Evolutionary conservation across 257 asterid genomes (phyloP).

Genomic region (Misopates orontium): DNA sequence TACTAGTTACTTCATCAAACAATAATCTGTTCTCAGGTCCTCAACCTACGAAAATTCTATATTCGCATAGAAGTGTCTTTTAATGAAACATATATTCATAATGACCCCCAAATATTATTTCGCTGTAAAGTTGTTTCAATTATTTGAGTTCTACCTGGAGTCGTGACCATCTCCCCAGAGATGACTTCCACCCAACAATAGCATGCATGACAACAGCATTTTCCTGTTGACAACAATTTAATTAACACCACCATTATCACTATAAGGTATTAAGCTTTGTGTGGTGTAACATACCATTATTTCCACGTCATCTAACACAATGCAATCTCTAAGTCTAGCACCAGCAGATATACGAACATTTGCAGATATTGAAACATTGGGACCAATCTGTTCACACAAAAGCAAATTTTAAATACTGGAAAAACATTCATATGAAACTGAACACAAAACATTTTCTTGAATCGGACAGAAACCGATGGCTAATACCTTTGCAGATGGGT

Average conservation of each 20-base stretch:
- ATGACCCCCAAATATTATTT: too few relatives aligned
- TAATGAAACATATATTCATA: too few relatives aligned
- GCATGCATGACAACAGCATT: conserved; percentile 77
- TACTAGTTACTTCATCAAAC: too few relatives aligned
- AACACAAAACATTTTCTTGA: background rate
- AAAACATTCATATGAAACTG: background rate
- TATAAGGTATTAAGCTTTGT: background rate
- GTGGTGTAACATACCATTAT: conserved; percentile 51
- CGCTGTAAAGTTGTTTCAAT: background rate
- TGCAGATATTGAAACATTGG: conserved; percentile 78
- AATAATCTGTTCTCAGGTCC: background rate
- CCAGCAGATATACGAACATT: conserved; percentile 85
- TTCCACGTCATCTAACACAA: conserved; percentile 73
- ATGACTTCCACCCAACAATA: conserved; percentile 82
- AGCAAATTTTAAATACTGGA: conserved; percentile 2
- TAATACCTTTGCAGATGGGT: conserved; percentile 78
- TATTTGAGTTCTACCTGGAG: conserved; percentile 55
- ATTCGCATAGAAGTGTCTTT: background rate
- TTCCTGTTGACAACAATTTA: conserved; percentile 47
- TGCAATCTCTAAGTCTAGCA: conserved; percentile 64
- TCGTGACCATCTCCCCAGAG: conserved; percentile 80
- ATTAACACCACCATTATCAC: background rate
- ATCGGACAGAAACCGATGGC: background rate
- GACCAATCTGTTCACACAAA: conserved; percentile 63
- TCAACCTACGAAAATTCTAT: background rate